Conservation (phyloP, 129 eudicot genomes). For the Artemisia annua region DNA sequence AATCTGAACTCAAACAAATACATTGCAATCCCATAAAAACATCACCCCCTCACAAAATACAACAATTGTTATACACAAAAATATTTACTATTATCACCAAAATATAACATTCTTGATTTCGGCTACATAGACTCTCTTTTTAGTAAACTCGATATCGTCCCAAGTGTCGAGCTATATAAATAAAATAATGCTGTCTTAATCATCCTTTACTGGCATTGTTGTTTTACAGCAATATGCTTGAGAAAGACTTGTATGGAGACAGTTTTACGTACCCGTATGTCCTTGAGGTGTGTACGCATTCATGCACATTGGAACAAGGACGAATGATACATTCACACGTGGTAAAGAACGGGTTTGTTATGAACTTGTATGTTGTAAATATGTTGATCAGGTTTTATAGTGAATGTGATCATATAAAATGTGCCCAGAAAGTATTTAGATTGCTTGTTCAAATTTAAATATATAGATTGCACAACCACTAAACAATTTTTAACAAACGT, state of each 20-base stretch:
- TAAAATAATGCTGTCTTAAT: constrained; percentile 2
- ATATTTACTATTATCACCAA: constrained; percentile 28
- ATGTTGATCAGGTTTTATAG: constrained; percentile 43
- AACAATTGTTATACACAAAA: constrained; percentile 34
- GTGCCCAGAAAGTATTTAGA: not conserved
- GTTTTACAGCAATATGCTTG: constrained; percentile 12
- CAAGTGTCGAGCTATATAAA: constrained; percentile 30
- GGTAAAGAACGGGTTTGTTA: constrained; percentile 36
- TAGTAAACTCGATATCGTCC: constrained; percentile 25
- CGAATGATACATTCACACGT: constrained; percentile 39
- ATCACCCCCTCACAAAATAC: constrained; percentile 17
- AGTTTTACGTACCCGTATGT: constrained; percentile 46
- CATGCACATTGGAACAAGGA: constrained; percentile 31
- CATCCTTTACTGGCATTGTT: constrained; percentile 17
- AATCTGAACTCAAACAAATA: constrained; percentile 46
- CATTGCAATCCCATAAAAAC: constrained; percentile 34
- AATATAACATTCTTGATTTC: constrained; percentile 18
- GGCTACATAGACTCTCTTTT: constrained; percentile 37
- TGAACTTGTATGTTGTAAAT: constrained; percentile 46
- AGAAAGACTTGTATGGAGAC: constrained; percentile 37
- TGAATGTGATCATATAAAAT: constrained; percentile 28
- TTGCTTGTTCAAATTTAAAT: too few species aligned
- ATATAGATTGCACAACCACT: too few species aligned
- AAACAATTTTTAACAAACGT: too few species aligned
- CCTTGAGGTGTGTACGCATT: constrained; percentile 33